Evolutionary conservation across 768 basidiomycete species (phyloP).

Genomic region (Tylopilus felleus): DNA sequence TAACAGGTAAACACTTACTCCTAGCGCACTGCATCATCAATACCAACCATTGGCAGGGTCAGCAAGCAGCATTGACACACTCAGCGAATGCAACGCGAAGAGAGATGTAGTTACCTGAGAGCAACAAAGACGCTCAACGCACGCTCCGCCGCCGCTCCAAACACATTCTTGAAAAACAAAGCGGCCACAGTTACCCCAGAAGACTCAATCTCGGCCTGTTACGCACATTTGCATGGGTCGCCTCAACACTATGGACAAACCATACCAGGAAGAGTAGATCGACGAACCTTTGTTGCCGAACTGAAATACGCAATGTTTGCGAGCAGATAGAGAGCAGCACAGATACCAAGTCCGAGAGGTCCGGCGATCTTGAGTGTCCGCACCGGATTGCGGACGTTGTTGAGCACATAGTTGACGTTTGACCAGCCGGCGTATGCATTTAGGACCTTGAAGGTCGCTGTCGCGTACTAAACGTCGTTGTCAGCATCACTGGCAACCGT

Average conservation of each 20-base stretch:
- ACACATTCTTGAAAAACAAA: constrained; percentile 58
- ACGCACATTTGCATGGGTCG: background rate
- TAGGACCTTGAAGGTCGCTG: constrained; percentile 62
- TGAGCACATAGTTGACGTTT: constrained; percentile 54
- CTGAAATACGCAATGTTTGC: constrained; percentile 60
- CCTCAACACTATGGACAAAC: background rate
- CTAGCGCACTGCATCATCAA: constrained; percentile 33
- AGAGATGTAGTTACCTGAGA: constrained; percentile 39
- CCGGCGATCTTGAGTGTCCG: constrained; percentile 62
- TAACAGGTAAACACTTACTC: constrained; percentile 19
- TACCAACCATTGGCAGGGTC: background rate
- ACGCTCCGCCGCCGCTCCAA: constrained; percentile 49
- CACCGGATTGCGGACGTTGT: constrained; percentile 57
- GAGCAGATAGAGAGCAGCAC: constrained; percentile 49
- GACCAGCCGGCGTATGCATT: constrained; percentile 52
- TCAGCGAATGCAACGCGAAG: background rate
- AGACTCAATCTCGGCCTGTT: constrained; percentile 42
- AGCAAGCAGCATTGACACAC: background rate
- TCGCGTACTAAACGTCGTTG: constrained; percentile 45
- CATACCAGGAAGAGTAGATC: too few relatives aligned
- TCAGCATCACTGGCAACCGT: background rate
- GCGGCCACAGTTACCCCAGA: constrained; percentile 57
- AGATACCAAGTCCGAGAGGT: constrained; percentile 54
- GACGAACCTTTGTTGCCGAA: constrained; percentile 23
- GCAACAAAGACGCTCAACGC: constrained; percentile 58